Base-by-base conservation (phyloP, 371 early-diverging fungal species). In the Syncephalastrum racemosum region DNA sequence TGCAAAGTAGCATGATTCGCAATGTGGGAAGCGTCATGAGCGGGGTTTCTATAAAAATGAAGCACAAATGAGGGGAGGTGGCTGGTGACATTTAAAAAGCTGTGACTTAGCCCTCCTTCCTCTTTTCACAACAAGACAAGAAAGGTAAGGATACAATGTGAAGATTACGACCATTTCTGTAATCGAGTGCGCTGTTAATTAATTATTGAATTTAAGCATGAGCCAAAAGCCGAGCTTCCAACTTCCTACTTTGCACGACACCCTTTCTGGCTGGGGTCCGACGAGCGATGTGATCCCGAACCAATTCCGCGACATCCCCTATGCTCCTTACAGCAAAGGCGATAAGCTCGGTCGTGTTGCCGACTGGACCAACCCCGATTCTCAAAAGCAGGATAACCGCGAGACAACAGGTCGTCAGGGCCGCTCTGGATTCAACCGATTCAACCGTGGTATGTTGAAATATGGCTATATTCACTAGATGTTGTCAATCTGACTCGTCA, bases 261-360 rank as follows among this genome's bases (percentile, higher is more conserved):
- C 79, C 49, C 78, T 81, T 63, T 74, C 68, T 70, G 91, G 91
- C 59, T 93, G 92, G 92, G 93, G 93, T 45, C 93, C 93, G 36
- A 66, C 73, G 44, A 64, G 50, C 22, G 53, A 71, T 59, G 73
- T 75, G 48, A 75, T 82, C 46, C 81, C 86, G 55, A 70, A 77
- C 18, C 81, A 84, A 57, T 88, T 89, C 78, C 75, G 79, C 58
- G 93, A 90, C 62, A 91, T 98, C 62, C 99, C 99, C 14, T 98
- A 93, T 75, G 90, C 94, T 25, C 97, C 96, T 44, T 98, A 88
- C 84, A 91, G 91, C 57, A 97, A 97, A 81, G 84, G 89, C 40
- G 99, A 98, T 73, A 92, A 93, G 63, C 79, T 98, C 12, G 95
- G 95, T 51, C 89, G 90, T 66, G 88, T 91, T 41, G 96, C 97